Conservation (phyloP, 768 basidiomycete genomes). For the Auriculariales sp. region DNA sequence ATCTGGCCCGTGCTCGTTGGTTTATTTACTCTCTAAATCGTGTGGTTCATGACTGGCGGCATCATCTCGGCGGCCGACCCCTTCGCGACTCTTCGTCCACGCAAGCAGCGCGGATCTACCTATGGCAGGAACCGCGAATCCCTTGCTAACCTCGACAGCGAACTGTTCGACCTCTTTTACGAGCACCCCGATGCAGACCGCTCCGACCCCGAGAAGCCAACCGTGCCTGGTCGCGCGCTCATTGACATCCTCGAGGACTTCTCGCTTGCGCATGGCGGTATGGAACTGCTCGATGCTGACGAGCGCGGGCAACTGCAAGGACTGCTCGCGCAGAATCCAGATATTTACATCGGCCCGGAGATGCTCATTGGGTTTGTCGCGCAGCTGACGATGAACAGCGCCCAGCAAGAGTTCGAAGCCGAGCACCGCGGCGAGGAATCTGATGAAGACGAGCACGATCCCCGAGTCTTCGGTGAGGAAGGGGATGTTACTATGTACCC, state of each 20-base stretch:
- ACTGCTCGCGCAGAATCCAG: slow-evolving; percentile 43
- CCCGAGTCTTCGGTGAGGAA: slow-evolving; percentile 22
- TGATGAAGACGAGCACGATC: slow-evolving; percentile 19
- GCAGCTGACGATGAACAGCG: slow-evolving; percentile 15
- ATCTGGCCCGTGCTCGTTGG: too few relatives aligned
- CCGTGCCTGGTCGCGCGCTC: slow-evolving; percentile 57
- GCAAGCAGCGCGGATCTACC: slow-evolving; percentile 13
- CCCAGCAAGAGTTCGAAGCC: slow-evolving; percentile 20
- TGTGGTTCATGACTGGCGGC: too few relatives aligned
- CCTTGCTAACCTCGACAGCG: slow-evolving; percentile 52
- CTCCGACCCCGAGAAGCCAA: slow-evolving; percentile 44
- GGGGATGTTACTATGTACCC: slow-evolving; percentile 25
- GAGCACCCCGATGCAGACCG: slow-evolving; percentile 45
- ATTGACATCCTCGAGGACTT: slow-evolving; percentile 55
- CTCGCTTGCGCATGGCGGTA: slow-evolving; percentile 40
- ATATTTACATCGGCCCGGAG: slow-evolving; percentile 53
- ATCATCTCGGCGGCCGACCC: too few relatives aligned
- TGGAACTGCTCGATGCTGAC: slow-evolving; percentile 46
- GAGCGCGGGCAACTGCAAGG: slow-evolving; percentile 47
- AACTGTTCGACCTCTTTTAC: slow-evolving; percentile 52
- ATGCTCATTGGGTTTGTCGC: slow-evolving; percentile 41
- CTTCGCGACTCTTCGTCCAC: neutral
- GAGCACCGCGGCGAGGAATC: too few relatives aligned
- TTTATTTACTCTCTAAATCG: too few relatives aligned
- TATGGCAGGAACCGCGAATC: slow-evolving; percentile 56